A percentile compares a stretch with the other conserved stretches of the same genome.
Conservation (phyloP, 257 asterid genomes). For the Gynochthodes officinalis region DNA sequence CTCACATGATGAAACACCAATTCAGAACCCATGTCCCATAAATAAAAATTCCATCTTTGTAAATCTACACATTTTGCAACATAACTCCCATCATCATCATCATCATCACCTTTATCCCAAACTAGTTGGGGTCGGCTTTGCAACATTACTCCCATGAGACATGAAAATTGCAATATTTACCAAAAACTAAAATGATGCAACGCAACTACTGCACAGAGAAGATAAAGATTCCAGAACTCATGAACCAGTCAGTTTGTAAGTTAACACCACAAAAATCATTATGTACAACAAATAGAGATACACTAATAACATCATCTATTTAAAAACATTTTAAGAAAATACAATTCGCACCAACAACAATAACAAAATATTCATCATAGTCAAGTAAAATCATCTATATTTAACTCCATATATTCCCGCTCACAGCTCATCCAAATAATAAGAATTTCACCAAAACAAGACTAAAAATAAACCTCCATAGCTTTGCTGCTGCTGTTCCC, state of each 20-base stretch:
- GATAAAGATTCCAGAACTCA: neutral
- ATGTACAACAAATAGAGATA: neutral
- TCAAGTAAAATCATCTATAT: neutral
- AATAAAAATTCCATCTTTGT: neutral
- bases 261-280: neutral
- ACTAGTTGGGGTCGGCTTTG: too few relatives aligned
- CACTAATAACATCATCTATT: neutral
- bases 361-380: neutral
- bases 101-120: too few relatives aligned
- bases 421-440: neutral
- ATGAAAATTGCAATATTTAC: neutral
- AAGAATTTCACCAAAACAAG: neutral
- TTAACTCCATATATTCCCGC: neutral
- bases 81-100: neutral
- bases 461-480: slow-evolving; percentile 54
- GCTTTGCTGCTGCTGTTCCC: slow-evolving; percentile 79
- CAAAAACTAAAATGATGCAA: neutral
- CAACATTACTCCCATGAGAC: neutral
- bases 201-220: neutral
- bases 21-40: neutral
- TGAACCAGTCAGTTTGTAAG: neutral
- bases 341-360: too few relatives aligned
- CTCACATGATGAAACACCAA: neutral
- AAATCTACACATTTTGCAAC: neutral
- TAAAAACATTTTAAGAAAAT: neutral